These are phyloP conservation scores for Seminavis robusta DNA, from an alignment of 108 stramenopile species.

Conservation along the genomic window DNA sequence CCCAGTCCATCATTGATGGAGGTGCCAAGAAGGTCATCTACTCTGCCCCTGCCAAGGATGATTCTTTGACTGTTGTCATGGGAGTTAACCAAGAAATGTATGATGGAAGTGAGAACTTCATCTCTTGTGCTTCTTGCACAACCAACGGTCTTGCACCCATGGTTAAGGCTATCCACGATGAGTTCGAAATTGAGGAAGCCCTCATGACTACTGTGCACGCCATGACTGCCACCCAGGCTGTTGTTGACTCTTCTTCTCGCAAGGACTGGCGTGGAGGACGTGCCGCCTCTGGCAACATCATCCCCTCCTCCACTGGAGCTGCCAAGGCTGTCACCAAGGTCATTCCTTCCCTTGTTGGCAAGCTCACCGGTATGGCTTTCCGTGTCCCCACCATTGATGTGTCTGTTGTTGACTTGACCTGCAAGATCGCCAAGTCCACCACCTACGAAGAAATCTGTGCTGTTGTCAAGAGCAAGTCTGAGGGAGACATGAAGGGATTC, in stretches of 20 bases:
- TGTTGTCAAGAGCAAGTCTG: conserved; percentile 85
- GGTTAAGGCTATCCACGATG: conserved; percentile 98
- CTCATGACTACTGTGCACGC: conserved; percentile 99
- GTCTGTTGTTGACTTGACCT: conserved; percentile 97
- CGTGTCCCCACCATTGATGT: conserved; percentile 99
- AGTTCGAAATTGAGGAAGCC: conserved; percentile 95
- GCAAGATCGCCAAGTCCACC: conserved; percentile 81
- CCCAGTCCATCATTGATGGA: conserved; percentile 92
- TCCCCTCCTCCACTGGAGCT: conserved; percentile 99
- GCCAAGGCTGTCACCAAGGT: conserved; percentile 99
- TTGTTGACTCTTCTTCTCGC: conserved; percentile 98
- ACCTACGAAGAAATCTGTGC: conserved; percentile 98
- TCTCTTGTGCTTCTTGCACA: conserved; percentile 99
- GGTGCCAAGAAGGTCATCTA: conserved; percentile 99
- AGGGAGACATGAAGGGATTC: conserved; percentile 96
- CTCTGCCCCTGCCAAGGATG: conserved; percentile 99
- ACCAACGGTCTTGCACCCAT: conserved; percentile 99
- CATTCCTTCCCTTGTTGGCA: conserved; percentile 95
- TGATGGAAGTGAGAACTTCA: conserved; percentile 91
- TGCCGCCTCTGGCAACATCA: conserved; percentile 99
- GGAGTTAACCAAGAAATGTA: conserved; percentile 97
- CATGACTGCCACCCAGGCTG: conserved; percentile 99
- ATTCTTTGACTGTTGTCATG: conserved; percentile 98
- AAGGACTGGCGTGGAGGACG: conserved; percentile 99
- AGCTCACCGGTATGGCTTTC: conserved; percentile 99